Conservation (phyloP, 768 basidiomycete genomes). For the Mycena indigotica region DNA sequence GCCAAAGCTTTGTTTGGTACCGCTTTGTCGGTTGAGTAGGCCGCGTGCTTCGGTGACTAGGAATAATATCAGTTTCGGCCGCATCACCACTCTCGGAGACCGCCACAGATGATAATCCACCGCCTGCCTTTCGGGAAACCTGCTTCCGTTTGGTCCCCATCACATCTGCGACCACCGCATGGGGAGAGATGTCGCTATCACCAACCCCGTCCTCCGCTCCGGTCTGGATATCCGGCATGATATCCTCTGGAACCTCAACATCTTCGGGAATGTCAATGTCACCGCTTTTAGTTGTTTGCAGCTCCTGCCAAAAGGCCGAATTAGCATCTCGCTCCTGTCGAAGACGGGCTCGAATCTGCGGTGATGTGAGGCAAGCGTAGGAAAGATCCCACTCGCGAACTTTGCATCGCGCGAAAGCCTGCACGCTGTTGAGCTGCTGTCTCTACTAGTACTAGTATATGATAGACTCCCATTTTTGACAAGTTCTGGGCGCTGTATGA, state of each 20-base stretch:
- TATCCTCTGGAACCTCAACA: background rate
- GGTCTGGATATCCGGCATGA: background rate
- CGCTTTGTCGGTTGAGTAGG: background rate
- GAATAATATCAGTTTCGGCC: background rate
- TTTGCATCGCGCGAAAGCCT: background rate
- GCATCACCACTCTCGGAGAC: background rate
- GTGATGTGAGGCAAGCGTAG: background rate
- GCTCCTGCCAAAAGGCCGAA: background rate
- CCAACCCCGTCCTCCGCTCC: background rate
- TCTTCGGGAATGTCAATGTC: background rate
- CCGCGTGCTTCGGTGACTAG: background rate
- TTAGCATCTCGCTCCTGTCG: background rate
- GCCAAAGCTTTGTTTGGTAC: background rate
- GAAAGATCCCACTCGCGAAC: background rate
- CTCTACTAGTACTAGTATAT: background rate
- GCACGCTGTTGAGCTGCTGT: background rate
- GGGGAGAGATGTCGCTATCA: background rate
- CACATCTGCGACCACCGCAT: background rate
- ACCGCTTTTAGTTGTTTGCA: background rate
- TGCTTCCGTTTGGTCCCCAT: background rate
- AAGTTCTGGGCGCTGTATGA: constrained; percentile 29
- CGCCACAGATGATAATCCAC: background rate
- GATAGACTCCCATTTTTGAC: constrained; percentile 31
- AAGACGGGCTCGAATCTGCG: background rate
- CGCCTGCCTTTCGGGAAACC: background rate